Evolutionary conservation across 2,329 filamentous ascomycete species (phyloP), one percentile per base, ranked within the genome.

Genomic region (Fusarium palustre): DNA sequence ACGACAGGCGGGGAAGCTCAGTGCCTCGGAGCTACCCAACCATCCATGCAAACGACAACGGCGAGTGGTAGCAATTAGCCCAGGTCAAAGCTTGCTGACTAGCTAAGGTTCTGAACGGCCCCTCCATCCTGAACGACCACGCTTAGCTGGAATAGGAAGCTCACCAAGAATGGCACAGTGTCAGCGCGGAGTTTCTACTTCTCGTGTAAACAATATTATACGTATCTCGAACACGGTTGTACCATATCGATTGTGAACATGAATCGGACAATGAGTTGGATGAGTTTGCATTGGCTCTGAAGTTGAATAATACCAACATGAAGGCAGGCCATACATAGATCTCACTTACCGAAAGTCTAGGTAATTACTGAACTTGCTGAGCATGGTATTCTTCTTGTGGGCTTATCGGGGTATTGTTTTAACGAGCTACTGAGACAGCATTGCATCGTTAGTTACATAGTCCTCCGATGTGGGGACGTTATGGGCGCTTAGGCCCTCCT

Each of bases 101-200:
- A 47, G 58, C 65, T 49, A 68, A 70, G 63, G 50, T 65, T 68
- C 38, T 67, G 54, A 43, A 53, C 48, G n/a, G 43, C 36, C 45
- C 59, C 58, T 59, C 55, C 63, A 47, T 45, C 50, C 38, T 33
- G 34, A 43, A 28, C 43, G 43, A 28, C 28, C 31, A 50, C 59
- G 47, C 71, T 73, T 75, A 45, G 33, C 73, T 64, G 9, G 48
- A 74, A 71, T 31, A 74, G 73, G 73, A 66, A 75, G 73, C 72
- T 75, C 69, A 58, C 30, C 60, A 58, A 57, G 55, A 55, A 45
- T 60, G 64, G 57, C 69, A 74, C 72, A 71, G 72, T 72, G 70
- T 65, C 62, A 64, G 52, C 39, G 38, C 55, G 53, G 33, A 48
- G 54, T 46, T 54, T 33, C 43, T 38, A 45, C n/a, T 52, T 52